Conservation (phyloP, 2,329 filamentous ascomycete species). For the Colletotrichum limetticola region DNA sequence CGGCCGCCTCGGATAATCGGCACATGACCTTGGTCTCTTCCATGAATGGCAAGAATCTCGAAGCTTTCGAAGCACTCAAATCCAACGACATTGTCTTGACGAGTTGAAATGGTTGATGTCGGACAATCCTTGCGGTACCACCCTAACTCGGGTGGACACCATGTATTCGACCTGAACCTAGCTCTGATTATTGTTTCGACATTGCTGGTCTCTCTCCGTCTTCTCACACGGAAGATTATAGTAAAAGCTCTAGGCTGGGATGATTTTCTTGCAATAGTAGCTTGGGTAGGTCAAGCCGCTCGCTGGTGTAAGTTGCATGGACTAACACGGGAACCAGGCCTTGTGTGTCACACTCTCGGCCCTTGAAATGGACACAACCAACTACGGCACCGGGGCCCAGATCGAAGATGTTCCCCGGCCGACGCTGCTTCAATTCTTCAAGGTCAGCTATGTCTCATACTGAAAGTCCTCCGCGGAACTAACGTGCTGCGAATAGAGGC, state of each 20-base stretch:
- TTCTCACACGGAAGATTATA: constrained; percentile 17
- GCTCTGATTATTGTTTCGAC: constrained; percentile 29
- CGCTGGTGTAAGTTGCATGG: no score
- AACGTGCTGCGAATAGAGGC: background rate
- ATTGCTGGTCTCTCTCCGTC: constrained; percentile 7
- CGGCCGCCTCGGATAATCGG: constrained; percentile 1
- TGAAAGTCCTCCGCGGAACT: no score
- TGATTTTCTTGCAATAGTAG: constrained; percentile 18
- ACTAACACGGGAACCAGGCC: background rate
- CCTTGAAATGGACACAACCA: constrained; percentile 24
- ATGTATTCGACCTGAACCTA: constrained; percentile 29
- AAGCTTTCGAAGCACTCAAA: constrained; percentile 5
- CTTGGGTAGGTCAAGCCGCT: constrained; percentile 9
- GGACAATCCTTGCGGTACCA: constrained; percentile 10
- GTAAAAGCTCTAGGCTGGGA: constrained; percentile 29
- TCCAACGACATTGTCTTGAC: background rate
- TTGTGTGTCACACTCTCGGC: constrained; percentile 23
- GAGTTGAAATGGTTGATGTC: background rate
- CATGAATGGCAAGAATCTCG: background rate
- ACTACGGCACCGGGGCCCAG: constrained; percentile 30
- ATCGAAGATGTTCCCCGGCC: constrained; percentile 8
- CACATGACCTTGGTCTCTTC: background rate
- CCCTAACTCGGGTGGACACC: constrained; percentile 19
- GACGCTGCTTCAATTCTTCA: constrained; percentile 20
- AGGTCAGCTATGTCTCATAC: background rate